A percentile compares a stretch with the other conserved stretches of the same genome.
phyloP scores from a whole-genome alignment of 768 basidiomycete species.

The Coprinopsis marcescibilis region DNA sequence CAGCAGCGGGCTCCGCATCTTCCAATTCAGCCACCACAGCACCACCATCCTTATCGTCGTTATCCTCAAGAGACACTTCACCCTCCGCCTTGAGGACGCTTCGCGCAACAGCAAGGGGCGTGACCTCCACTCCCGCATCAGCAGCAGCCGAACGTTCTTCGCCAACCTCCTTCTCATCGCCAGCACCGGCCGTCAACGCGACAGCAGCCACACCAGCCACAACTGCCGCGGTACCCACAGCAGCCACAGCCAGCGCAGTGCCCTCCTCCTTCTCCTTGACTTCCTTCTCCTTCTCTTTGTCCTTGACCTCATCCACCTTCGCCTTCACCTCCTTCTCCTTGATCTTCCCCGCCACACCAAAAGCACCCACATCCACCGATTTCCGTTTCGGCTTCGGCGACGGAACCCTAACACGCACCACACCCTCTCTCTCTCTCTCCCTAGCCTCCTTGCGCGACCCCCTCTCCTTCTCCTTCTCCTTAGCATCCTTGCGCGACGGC shows the following conservation, averaged over 20 bases:
- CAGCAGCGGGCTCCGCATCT: too few relatives aligned
- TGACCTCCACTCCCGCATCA: too few relatives aligned
- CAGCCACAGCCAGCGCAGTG: constrained; percentile 14
- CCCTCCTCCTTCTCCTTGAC: constrained; percentile 3
- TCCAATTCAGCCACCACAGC: too few relatives aligned
- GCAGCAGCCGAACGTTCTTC: too few relatives aligned
- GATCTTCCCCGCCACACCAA: constrained; percentile 7
- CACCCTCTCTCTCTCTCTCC: neutral
- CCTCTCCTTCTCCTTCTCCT: constrained; percentile 13
- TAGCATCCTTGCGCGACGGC: constrained; percentile 12
- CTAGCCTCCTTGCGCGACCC: constrained; percentile 7
- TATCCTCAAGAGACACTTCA: too few relatives aligned
- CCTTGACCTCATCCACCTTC: constrained; percentile 1
- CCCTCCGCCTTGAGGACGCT: too few relatives aligned
- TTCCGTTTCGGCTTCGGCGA: constrained; percentile 24
- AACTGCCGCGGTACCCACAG: constrained; percentile 12
- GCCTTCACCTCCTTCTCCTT: neutral
- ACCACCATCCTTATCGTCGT: too few relatives aligned
- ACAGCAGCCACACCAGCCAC: neutral
- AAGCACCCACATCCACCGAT: constrained; percentile 20
- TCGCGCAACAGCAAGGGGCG: too few relatives aligned
- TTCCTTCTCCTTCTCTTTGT: neutral
- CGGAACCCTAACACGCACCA: constrained; percentile 24
- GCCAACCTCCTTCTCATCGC: too few relatives aligned
- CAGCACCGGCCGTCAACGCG: too few relatives aligned